phyloP scores from a whole-genome alignment of 306 rosid genomes.

The Phaseolus lunatus region DNA sequence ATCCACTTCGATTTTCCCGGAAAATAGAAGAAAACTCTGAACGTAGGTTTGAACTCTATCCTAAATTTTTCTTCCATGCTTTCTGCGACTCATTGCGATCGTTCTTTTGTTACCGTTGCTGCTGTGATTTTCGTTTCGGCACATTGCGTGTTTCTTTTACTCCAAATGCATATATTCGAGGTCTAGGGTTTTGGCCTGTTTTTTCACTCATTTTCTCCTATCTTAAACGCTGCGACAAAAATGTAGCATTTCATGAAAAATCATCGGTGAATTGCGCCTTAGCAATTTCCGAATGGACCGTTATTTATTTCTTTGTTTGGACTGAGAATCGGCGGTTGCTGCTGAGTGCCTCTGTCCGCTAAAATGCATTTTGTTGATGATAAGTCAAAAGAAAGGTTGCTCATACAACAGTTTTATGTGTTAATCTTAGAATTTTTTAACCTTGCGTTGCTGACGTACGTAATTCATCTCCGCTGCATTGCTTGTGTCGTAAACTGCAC shows the following conservation, averaged over 20 bases:
- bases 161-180: background rate
- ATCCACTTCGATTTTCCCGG: constrained; percentile 46
- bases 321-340: constrained; percentile 16
- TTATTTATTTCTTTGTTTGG: background rate
- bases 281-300: background rate
- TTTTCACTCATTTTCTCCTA: background rate
- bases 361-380: constrained; percentile 8
- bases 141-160: constrained; percentile 10
- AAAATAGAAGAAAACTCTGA: constrained; percentile 38
- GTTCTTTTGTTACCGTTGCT: background rate
- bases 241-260: constrained; percentile 5
- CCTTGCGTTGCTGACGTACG: constrained; percentile 31
- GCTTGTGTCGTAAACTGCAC: constrained; percentile 16
- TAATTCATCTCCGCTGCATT: background rate
- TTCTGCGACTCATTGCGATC: constrained; percentile 10
- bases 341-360: background rate
- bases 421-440: constrained; percentile 9
- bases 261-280: background rate
- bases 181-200: constrained; percentile 52
- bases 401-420: background rate
- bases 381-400: constrained; percentile 30
- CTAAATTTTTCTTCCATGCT: background rate
- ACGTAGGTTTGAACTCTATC: constrained; percentile 53
- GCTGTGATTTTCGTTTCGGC: constrained; percentile 27
- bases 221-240: background rate